phyloP scores from a whole-genome alignment of 2,329 filamentous ascomycete genomes.

The Aureobasidium mangrovei region DNA sequence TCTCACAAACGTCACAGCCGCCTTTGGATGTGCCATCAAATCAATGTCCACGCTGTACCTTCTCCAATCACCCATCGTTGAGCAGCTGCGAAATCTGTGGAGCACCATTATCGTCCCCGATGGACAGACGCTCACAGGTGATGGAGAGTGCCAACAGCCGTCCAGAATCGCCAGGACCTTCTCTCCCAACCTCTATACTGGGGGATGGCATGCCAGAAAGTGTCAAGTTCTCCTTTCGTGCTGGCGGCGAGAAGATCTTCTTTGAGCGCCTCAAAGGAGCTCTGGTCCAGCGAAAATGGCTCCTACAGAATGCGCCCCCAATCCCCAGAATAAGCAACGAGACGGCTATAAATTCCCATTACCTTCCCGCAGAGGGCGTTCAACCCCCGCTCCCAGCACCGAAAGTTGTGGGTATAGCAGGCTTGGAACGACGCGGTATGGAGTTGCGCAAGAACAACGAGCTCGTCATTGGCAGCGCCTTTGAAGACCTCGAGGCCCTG shows the following conservation, averaged over 20 bases:
- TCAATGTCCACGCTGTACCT: constrained; percentile 78
- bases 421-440: constrained; percentile 75
- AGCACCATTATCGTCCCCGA: constrained; percentile 56
- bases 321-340: constrained; percentile 48
- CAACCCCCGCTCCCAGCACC: constrained; percentile 21
- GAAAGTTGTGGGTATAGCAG: constrained; percentile 80
- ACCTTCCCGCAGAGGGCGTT: constrained; percentile 25
- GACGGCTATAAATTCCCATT: constrained; percentile 19
- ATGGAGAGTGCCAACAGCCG: constrained; percentile 35
- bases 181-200: constrained; percentile 39
- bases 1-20: not conserved
- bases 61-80: constrained; percentile 83
- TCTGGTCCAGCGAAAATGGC: constrained; percentile 89
- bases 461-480: constrained; percentile 82
- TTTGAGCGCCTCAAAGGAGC: constrained; percentile 80
- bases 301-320: constrained; percentile 80
- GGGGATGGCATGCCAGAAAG: constrained; percentile 56
- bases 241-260: constrained; percentile 82
- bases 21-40: not conserved
- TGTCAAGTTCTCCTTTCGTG: constrained; percentile 86
- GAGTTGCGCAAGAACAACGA: constrained; percentile 89
- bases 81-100: constrained; percentile 86
- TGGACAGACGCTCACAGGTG: constrained; percentile 34
- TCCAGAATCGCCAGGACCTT: constrained; percentile 70
- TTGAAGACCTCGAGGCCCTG: constrained; percentile 89